These are phyloP conservation scores for Pythium folliculosum DNA, from an alignment of 352 stramenopile species.

Conservation along the genomic window DNA sequence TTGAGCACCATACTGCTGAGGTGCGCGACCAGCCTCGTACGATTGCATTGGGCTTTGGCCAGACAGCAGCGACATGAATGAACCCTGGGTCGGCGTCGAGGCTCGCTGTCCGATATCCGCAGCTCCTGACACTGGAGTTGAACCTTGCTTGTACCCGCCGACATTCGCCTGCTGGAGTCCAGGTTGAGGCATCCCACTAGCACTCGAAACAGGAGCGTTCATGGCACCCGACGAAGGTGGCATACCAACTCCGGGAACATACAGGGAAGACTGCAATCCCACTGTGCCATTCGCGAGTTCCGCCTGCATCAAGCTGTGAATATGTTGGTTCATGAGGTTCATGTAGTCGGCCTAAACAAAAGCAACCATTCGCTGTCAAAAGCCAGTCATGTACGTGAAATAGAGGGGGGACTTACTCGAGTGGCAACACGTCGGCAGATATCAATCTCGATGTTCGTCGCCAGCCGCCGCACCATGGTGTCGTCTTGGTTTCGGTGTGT, in stretches of 20 bases:
- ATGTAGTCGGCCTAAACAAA: conserved; percentile 53
- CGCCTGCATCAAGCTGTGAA: conserved; percentile 64
- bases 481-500: conserved; percentile 63
- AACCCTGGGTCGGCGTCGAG: conserved; percentile 19
- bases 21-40: conserved; percentile 12
- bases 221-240: conserved; percentile 15
- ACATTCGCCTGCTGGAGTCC: not conserved
- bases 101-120: conserved; percentile 6
- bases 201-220: conserved; percentile 1
- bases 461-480: conserved; percentile 47
- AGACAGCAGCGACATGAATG: conserved; percentile 33
- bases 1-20: conserved; percentile 16
- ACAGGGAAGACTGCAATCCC: conserved; percentile 27
- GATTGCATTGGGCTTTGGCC: conserved; percentile 22
- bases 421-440: conserved; percentile 47
- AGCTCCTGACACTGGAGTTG: not conserved
- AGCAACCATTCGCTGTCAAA: not conserved
- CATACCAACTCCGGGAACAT: conserved; percentile 23
- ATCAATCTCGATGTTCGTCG: conserved; percentile 72
- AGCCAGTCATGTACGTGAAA: not conserved
- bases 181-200: conserved; percentile 8
- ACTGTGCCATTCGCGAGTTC: conserved; percentile 33
- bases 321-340: conserved; percentile 55
- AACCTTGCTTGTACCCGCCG: conserved; percentile 3
- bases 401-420: conserved; percentile 31